Evolutionary conservation across 345 rosid species (phyloP).

Genomic region (Clausena lansium): DNA sequence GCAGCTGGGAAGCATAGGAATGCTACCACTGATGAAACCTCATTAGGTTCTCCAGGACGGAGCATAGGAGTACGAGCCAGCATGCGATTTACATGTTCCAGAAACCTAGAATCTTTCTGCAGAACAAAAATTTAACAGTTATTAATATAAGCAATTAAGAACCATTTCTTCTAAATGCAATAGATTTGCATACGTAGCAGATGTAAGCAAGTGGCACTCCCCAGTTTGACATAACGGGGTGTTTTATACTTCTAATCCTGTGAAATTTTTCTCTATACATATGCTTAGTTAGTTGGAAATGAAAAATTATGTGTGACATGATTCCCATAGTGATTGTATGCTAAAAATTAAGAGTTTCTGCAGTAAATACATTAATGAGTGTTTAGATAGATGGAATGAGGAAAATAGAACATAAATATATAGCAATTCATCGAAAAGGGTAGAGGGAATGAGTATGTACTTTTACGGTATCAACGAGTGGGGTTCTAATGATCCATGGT

Average conservation of each 20-base stretch:
- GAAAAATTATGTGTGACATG: no score
- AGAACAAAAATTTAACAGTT: background rate
- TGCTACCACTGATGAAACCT: conserved; percentile 28
- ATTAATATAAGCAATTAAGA: background rate
- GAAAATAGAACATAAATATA: no score
- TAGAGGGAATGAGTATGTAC: background rate
- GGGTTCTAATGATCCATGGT: conserved; percentile 37
- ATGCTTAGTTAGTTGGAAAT: no score
- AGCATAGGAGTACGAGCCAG: conserved; percentile 31
- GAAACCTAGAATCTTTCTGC: background rate
- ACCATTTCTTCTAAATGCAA: no score
- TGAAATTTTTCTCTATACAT: no score
- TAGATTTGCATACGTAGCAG: background rate
- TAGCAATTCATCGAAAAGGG: background rate
- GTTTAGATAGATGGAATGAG: no score
- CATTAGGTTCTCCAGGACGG: background rate
- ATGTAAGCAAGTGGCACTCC: background rate
- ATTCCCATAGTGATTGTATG: no score
- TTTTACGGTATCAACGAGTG: conserved; percentile 4
- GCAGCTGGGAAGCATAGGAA: conserved; percentile 53
- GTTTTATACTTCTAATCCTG: no score
- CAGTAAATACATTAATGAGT: no score
- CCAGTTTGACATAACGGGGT: background rate
- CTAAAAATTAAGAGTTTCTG: no score
- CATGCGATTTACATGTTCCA: background rate